Percentiles rank a stretch among this genome's conserved stretches.
Evolutionary conservation across 495 filamentous ascomycete genomes (phyloP).

Genomic region (Extremus antarcticus): DNA sequence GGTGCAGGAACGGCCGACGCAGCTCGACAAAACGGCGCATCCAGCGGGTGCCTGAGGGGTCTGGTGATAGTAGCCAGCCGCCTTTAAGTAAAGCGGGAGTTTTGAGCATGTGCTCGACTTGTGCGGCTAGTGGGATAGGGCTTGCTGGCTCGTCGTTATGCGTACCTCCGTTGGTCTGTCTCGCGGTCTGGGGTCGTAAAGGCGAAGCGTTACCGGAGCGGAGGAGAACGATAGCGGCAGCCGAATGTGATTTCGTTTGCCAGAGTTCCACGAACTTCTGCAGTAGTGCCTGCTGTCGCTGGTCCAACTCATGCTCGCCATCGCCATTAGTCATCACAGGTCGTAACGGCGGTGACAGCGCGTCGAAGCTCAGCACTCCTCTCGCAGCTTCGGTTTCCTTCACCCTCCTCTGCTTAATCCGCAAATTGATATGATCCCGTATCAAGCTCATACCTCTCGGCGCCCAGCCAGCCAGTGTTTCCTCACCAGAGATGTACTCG

Average conservation of each 20-base stretch:
- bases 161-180: no score
- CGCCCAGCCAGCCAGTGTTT: conserved; percentile 69
- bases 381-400: conserved; percentile 74
- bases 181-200: conserved; percentile 18
- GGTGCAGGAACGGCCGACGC: conserved; percentile 80
- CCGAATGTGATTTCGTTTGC: conserved; percentile 58
- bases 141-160: conserved; percentile 30
- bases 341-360: conserved; percentile 8
- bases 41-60: conserved; percentile 66
- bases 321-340: background rate
- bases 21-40: conserved; percentile 86
- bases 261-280: conserved; percentile 67
- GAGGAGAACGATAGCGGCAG: conserved; percentile 58
- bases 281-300: conserved; percentile 40
- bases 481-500: conserved; percentile 91
- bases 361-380: conserved; percentile 44
- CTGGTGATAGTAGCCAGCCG: conserved; percentile 73
- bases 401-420: conserved; percentile 56
- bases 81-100: conserved; percentile 59
- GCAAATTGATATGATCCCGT: conserved; percentile 62
- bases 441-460: conserved; percentile 83
- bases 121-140: conserved; percentile 43
- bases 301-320: conserved; percentile 11
- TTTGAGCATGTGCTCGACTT: conserved; percentile 57
- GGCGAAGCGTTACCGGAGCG: conserved; percentile 71